Evolutionary conservation across 306 rosid species (phyloP).

Genomic region (Rosa persica): DNA sequence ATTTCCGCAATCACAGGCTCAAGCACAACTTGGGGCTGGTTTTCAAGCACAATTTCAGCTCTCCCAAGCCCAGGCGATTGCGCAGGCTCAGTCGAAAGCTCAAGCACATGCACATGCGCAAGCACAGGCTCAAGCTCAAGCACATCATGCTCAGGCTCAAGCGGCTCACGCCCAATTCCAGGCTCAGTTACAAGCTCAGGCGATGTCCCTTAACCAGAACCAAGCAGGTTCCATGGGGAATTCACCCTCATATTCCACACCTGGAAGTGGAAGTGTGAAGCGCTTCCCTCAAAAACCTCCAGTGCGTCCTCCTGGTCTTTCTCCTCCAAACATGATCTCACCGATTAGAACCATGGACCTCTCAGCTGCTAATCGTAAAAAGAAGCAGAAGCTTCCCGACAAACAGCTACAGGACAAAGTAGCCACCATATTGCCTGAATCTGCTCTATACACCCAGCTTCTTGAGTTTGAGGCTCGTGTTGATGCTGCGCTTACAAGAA

Average conservation of each 20-base stretch:
- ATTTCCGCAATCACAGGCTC: conserved; percentile 69
- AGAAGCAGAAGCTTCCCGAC: conserved; percentile 97
- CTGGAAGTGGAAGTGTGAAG: conserved; percentile 54
- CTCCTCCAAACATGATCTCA: conserved; percentile 55
- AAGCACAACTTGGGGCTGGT: conserved; percentile 65
- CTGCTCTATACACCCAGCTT: conserved; percentile 93
- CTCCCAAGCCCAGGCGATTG: conserved; percentile 91
- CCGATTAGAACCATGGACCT: conserved; percentile 84
- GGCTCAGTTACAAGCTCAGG: conserved; percentile 96
- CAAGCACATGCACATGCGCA: conserved; percentile 70
- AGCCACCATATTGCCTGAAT: conserved; percentile 84
- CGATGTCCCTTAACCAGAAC: conserved; percentile 59
- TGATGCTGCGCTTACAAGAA: conserved; percentile 83
- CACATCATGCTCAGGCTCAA: conserved; percentile 72
- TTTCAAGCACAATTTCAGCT: conserved; percentile 79
- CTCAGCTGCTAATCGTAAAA: conserved; percentile 67
- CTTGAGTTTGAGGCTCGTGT: conserved; percentile 95
- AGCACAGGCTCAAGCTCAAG: conserved; percentile 70
- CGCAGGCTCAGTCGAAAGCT: conserved; percentile 85
- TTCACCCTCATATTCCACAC: conserved; percentile 48
- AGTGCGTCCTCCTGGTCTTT: conserved; percentile 65
- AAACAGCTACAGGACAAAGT: conserved; percentile 87
- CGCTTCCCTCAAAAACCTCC: conserved; percentile 83
- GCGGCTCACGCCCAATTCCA: conserved; percentile 81
- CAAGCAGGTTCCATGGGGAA: conserved; percentile 62